These are phyloP conservation scores for Leishmania mexicana DNA, from an alignment of 208 protist species.

Conservation along the genomic window DNA sequence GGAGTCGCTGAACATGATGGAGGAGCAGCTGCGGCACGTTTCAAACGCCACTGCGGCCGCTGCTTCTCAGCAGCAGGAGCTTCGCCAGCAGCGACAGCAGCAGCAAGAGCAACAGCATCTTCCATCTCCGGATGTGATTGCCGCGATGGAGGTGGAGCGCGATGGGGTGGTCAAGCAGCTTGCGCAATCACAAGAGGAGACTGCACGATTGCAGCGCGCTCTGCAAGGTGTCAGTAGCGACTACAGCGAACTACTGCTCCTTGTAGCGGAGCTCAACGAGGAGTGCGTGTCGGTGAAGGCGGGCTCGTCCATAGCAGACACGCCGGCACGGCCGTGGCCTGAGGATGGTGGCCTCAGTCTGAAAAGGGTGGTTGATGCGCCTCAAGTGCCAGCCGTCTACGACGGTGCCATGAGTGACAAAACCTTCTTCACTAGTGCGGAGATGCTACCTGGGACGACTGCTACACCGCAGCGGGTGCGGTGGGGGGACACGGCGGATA, in stretches of 20 bases:
- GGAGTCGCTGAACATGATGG: constrained; percentile 70
- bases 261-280: constrained; percentile 60
- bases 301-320: constrained; percentile 12
- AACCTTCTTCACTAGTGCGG: neutral
- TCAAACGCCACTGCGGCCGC: constrained; percentile 14
- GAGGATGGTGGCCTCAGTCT: constrained; percentile 4
- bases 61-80: constrained; percentile 8
- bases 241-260: constrained; percentile 54
- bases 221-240: constrained; percentile 38
- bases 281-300: constrained; percentile 30
- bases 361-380: neutral
- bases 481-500: neutral
- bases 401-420: neutral
- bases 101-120: neutral
- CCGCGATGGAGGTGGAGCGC: constrained; percentile 17
- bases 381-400: neutral
- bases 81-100: neutral
- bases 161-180: constrained; percentile 19
- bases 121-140: constrained; percentile 13
- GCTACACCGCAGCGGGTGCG: neutral
- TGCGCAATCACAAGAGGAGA: constrained; percentile 9
- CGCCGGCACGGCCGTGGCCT: constrained; percentile 15
- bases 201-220: constrained; percentile 11
- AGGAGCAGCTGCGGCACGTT: constrained; percentile 52
- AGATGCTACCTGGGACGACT: neutral